phyloP scores from a whole-genome alignment of 495 filamentous ascomycete genomes.

The Lichina pygmaea region DNA sequence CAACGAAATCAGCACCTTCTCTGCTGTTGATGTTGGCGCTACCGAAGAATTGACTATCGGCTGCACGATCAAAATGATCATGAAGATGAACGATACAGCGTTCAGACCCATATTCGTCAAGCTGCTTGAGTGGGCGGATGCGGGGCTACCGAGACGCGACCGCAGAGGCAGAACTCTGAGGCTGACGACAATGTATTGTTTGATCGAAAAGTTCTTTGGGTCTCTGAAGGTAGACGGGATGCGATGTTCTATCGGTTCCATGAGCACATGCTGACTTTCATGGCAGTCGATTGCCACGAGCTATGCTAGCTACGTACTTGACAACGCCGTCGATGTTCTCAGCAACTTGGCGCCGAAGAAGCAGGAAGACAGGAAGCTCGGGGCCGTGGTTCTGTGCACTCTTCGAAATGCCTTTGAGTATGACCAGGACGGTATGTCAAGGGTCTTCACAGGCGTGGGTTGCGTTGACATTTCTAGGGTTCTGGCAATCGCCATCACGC shows the following conservation, averaged over 20 bases:
- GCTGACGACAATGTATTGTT: conserved; percentile 45
- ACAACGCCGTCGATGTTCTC: conserved; percentile 40
- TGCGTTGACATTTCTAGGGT: conserved; percentile 21
- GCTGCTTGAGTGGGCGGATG: conserved; percentile 52
- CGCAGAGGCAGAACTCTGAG: conserved; percentile 23
- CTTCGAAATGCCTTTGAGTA: conserved; percentile 50
- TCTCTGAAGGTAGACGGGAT: conserved; percentile 34
- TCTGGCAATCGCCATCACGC: conserved; percentile 77
- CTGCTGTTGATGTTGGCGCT: conserved; percentile 24
- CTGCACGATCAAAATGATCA: conserved; percentile 60
- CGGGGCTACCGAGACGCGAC: conserved; percentile 30
- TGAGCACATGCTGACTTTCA: neutral
- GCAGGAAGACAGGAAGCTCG: conserved; percentile 25
- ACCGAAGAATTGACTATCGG: conserved; percentile 40
- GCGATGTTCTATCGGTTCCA: neutral
- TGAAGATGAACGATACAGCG: conserved; percentile 85
- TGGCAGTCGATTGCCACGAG: conserved; percentile 60
- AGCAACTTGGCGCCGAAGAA: conserved; percentile 19
- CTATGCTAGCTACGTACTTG: conserved; percentile 67
- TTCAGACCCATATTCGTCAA: conserved; percentile 82
- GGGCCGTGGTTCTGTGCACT: conserved; percentile 35
- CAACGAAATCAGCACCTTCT: conserved; percentile 4
- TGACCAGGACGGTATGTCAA: conserved; percentile 35
- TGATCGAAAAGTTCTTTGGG: conserved; percentile 51
- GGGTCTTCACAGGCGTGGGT: neutral